Evolutionary conservation across 306 rosid species (phyloP).

Genomic region (Prunus persica): DNA sequence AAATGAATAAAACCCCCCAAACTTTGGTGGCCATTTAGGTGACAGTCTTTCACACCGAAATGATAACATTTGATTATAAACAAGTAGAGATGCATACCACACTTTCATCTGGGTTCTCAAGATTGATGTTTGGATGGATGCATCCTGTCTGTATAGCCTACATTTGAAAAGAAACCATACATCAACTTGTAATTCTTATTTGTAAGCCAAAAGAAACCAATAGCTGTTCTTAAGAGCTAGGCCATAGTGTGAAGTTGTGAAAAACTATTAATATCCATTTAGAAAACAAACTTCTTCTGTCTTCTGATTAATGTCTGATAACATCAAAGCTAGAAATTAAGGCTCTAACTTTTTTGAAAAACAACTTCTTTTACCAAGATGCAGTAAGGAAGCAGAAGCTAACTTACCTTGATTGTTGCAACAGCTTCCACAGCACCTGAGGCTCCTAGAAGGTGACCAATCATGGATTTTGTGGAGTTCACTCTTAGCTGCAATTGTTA

Average conservation of each 20-base stretch:
- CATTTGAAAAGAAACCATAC: neutral
- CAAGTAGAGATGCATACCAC: conserved; percentile 45
- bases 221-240: neutral
- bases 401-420: conserved; percentile 60
- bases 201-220: neutral
- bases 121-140: conserved; percentile 76
- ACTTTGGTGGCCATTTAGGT: too few relatives aligned
- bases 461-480: conserved; percentile 80
- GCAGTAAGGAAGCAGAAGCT: too few relatives aligned
- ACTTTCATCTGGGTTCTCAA: conserved; percentile 58
- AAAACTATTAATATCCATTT: too few relatives aligned
- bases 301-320: too few relatives aligned
- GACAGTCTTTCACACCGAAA: too few relatives aligned
- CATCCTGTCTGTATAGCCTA: conserved; percentile 75
- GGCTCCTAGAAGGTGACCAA: conserved; percentile 78
- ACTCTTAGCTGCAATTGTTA: conserved; percentile 45
- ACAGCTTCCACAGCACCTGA: conserved; percentile 87
- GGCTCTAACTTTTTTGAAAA: too few relatives aligned
- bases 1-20: too few relatives aligned
- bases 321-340: too few relatives aligned
- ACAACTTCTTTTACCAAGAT: too few relatives aligned
- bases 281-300: too few relatives aligned
- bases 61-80: neutral
- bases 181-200: neutral
- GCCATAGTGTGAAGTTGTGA: too few relatives aligned